These are phyloP conservation scores for Saturnispora zaruensis DNA, from an alignment of 805 yeast species.

Conservation along the genomic window DNA sequence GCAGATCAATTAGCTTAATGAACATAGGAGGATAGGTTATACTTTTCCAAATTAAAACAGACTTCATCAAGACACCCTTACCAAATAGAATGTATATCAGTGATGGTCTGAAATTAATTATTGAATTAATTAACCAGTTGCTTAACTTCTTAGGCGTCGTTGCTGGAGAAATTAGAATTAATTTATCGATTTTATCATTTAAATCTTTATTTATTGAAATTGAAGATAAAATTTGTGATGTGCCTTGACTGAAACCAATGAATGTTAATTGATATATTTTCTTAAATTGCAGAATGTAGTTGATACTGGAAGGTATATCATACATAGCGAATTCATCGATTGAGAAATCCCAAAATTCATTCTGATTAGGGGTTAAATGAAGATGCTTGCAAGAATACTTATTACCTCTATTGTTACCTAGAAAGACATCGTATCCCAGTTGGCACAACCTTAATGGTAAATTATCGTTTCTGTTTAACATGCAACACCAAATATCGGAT, in stretches of 20 bases:
- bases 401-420: conserved; percentile 89
- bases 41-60: conserved; percentile 57
- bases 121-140: conserved; percentile 65
- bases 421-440: conserved; percentile 87
- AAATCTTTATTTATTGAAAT: conserved; percentile 63
- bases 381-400: conserved; percentile 82
- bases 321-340: conserved; percentile 86
- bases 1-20: conserved; percentile 59
- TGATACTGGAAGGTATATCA: conserved; percentile 81
- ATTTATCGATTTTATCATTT: conserved; percentile 42
- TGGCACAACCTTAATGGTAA: conserved; percentile 73
- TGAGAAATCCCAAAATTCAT: conserved; percentile 82
- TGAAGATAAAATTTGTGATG: conserved; percentile 89
- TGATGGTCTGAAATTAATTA: conserved; percentile 71
- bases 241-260: conserved; percentile 91
- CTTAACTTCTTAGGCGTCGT: conserved; percentile 84
- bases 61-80: conserved; percentile 57
- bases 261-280: conserved; percentile 44
- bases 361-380: conserved; percentile 29
- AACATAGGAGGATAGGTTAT: conserved; percentile 72
- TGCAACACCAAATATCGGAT: conserved; percentile 59
- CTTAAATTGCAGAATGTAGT: conserved; percentile 57
- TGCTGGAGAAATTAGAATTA: conserved; percentile 73
- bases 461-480: conserved; percentile 33
- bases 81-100: conserved; percentile 72